Evolutionary conservation across 768 basidiomycete genomes (phyloP).

Genomic region (Agaricus bisporus): DNA sequence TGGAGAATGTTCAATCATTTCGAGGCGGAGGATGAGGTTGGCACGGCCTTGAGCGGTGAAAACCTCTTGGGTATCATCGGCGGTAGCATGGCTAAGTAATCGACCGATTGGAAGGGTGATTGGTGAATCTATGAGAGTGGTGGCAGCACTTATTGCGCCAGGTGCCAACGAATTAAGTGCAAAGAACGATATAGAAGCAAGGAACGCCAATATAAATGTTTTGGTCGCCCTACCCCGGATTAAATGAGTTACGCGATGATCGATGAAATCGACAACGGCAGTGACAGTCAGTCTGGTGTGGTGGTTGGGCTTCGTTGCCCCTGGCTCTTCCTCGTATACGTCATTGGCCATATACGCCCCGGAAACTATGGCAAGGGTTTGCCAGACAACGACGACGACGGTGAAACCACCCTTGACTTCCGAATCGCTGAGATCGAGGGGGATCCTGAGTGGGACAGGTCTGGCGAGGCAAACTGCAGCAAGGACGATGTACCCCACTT

Average conservation of each 20-base stretch:
- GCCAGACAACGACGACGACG: conserved; percentile 7
- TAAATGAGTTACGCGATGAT: no score
- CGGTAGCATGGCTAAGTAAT: neutral
- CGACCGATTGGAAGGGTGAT: neutral
- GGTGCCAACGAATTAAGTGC: conserved; percentile 1
- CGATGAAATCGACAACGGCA: no score
- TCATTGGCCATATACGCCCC: conserved; percentile 5
- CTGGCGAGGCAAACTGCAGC: conserved; percentile 5
- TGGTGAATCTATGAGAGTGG: neutral
- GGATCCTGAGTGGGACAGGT: conserved; percentile 1
- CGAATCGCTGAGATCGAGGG: neutral
- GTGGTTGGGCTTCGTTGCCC: no score
- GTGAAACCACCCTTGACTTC: conserved; percentile 10
- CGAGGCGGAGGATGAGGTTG: conserved; percentile 4
- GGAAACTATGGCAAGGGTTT: conserved; percentile 2
- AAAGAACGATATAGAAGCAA: conserved; percentile 1
- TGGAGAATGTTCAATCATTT: conserved; percentile 2
- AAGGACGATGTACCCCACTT: neutral
- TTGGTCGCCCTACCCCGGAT: neutral
- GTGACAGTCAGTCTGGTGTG: no score
- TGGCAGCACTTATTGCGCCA: conserved; percentile 3
- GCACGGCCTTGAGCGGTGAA: neutral
- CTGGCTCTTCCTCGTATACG: neutral
- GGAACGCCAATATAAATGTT: conserved; percentile 6
- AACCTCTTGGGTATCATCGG: neutral